Conservation (phyloP, 164 flowering plant genomes). For the Kalanchoe fedtschenkoi region DNA sequence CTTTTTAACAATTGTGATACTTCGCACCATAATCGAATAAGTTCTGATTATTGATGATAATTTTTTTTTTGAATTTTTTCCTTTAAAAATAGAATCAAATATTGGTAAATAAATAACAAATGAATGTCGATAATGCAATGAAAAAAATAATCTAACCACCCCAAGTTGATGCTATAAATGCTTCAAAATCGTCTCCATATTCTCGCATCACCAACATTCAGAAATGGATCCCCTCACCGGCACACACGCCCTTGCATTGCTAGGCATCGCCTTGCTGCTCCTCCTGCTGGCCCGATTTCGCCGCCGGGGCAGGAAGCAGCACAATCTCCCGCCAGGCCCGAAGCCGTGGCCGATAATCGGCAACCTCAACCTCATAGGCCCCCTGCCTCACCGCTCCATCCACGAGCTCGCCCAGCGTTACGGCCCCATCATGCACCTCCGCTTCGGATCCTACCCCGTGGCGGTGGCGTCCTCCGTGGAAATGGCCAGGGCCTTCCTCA, state of each 20-base stretch:
- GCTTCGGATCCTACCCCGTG: conserved; percentile 51
- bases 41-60: too few relatives aligned
- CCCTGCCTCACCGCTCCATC: conserved; percentile 63
- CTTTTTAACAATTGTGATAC: too few relatives aligned
- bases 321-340: conserved; percentile 63
- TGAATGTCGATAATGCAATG: too few relatives aligned
- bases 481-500: conserved; percentile 47
- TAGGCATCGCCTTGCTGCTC: conserved; percentile 21
- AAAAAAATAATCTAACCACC: too few relatives aligned
- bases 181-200: neutral
- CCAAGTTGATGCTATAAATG: too few relatives aligned
- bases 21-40: too few relatives aligned
- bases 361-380: conserved; percentile 60
- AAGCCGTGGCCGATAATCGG: conserved; percentile 83
- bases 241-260: conserved; percentile 16
- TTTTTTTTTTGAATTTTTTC: too few relatives aligned
- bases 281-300: conserved; percentile 20
- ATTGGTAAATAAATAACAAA: too few relatives aligned
- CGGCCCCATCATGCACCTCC: conserved; percentile 64
- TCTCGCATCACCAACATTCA: neutral
- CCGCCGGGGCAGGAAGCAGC: conserved; percentile 18
- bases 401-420: conserved; percentile 46
- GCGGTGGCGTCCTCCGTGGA: conserved; percentile 68
- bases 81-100: too few relatives aligned
- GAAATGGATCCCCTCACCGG: neutral